Conservation (phyloP, 78 protist genomes). For the Pigoraptor vietnamica region DNA sequence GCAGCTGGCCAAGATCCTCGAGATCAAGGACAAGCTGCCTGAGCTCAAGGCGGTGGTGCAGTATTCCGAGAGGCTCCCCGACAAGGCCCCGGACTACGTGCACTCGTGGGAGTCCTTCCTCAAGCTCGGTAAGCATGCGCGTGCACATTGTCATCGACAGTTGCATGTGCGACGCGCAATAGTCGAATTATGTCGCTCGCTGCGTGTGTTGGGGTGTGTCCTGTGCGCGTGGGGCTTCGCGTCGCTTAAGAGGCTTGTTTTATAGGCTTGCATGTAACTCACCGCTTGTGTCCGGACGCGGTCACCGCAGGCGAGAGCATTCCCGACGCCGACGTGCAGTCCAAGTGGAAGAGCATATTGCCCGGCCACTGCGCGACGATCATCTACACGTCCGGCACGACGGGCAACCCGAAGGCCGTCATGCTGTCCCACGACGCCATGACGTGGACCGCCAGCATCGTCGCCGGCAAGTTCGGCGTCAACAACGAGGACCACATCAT, state of each 20-base stretch:
- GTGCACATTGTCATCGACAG: too few species aligned
- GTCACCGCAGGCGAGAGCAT: background rate
- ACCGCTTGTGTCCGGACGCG: too few species aligned
- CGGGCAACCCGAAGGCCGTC: slow-evolving; percentile 52
- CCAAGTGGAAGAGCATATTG: background rate
- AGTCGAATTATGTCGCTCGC: too few species aligned
- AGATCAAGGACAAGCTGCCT: background rate
- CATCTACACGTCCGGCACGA: slow-evolving; percentile 48
- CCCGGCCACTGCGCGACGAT: slow-evolving; percentile 37
- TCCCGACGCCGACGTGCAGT: background rate
- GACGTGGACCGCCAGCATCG: background rate
- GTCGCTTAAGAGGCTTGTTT: too few species aligned
- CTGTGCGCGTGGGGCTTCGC: too few species aligned
- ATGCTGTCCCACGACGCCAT: slow-evolving; percentile 52
- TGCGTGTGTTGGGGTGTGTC: too few species aligned
- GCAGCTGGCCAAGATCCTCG: background rate
- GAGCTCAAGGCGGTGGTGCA: slow-evolving; percentile 3
- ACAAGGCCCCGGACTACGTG: background rate
- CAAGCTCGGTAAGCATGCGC: background rate
- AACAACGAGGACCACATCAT: background rate
- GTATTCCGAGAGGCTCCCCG: background rate
- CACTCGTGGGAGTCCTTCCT: background rate
- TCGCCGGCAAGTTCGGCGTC: background rate
- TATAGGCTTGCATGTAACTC: too few species aligned
- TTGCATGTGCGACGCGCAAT: too few species aligned